A percentile compares a stretch with the other conserved stretches of the same genome.
phyloP scores from a whole-genome alignment of 768 basidiomycete species.

The Obba rivulosa region DNA sequence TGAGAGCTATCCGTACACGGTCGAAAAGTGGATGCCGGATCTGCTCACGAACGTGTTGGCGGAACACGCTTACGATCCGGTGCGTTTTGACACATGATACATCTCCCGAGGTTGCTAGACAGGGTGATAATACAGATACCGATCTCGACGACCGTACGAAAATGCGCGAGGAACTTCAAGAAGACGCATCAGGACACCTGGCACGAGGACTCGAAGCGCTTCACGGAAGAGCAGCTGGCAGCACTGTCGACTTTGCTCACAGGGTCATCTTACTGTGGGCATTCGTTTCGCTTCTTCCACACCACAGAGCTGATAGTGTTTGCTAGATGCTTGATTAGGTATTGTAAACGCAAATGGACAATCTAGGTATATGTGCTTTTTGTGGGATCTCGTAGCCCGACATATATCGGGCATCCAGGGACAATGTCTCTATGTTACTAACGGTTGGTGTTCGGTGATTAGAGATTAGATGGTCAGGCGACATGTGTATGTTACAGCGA shows the following conservation, averaged over 20 bases:
- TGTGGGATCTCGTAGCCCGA: too few relatives aligned
- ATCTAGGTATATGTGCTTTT: too few relatives aligned
- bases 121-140: conserved; percentile 47
- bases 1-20: conserved; percentile 92
- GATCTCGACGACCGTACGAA: conserved; percentile 78
- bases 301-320: neutral
- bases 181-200: conserved; percentile 85
- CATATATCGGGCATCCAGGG: too few relatives aligned
- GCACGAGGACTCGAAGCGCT: conserved; percentile 84
- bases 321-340: conserved; percentile 10
- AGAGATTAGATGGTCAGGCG: neutral
- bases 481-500: neutral
- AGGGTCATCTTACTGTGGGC: conserved; percentile 79
- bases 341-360: neutral
- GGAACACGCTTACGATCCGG: conserved; percentile 84
- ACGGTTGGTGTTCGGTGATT: conserved; percentile 3
- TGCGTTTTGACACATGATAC: conserved; percentile 22
- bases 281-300: neutral
- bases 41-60: conserved; percentile 74
- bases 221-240: conserved; percentile 79
- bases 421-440: conserved; percentile 1
- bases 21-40: conserved; percentile 91
- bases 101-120: neutral
- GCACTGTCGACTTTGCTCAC: conserved; percentile 80
- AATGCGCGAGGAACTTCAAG: conserved; percentile 76